phyloP scores from a whole-genome alignment of 495 filamentous ascomycete species.

The Physcia stellaris region DNA sequence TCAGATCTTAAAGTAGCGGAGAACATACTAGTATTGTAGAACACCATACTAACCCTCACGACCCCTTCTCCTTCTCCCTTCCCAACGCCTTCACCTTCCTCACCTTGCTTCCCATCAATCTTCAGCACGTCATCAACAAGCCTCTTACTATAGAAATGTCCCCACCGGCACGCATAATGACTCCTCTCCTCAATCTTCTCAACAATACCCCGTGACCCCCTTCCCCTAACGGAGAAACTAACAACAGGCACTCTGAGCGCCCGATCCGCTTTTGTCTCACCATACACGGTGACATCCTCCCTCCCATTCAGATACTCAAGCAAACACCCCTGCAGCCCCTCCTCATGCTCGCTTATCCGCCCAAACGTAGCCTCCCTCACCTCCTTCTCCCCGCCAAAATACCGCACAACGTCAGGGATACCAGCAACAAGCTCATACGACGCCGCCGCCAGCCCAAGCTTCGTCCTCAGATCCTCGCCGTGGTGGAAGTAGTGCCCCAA shows the following conservation, averaged over 20 bases:
- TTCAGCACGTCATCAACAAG: constrained; percentile 45
- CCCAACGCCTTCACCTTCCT: too few species aligned
- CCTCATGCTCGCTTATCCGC: constrained; percentile 42
- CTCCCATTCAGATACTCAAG: constrained; percentile 38
- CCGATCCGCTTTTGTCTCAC: constrained; percentile 31
- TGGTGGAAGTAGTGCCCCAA: constrained; percentile 60
- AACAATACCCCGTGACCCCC: constrained; percentile 42
- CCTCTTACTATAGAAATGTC: constrained; percentile 52
- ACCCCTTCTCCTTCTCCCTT: constrained; percentile 47
- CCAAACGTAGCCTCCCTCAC: constrained; percentile 27
- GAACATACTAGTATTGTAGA: constrained; percentile 58
- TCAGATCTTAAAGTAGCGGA: neutral
- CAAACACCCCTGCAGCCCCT: constrained; percentile 40
- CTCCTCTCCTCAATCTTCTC: constrained; percentile 43
- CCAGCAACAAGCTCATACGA: constrained; percentile 52
- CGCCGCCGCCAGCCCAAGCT: constrained; percentile 49
- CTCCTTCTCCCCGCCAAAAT: constrained; percentile 29
- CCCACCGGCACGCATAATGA: constrained; percentile 49
- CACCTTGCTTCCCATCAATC: too few species aligned
- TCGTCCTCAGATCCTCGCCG: constrained; percentile 37
- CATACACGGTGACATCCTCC: constrained; percentile 39
- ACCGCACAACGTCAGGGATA: constrained; percentile 41
- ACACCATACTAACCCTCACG: constrained; percentile 54
- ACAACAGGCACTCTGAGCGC: constrained; percentile 45
- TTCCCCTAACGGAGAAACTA: constrained; percentile 48